Percentiles rank a stretch among this genome's conserved stretches.
phyloP scores from a whole-genome alignment of 2,329 filamentous ascomycete genomes.

The Colletotrichum ledebouriae region DNA sequence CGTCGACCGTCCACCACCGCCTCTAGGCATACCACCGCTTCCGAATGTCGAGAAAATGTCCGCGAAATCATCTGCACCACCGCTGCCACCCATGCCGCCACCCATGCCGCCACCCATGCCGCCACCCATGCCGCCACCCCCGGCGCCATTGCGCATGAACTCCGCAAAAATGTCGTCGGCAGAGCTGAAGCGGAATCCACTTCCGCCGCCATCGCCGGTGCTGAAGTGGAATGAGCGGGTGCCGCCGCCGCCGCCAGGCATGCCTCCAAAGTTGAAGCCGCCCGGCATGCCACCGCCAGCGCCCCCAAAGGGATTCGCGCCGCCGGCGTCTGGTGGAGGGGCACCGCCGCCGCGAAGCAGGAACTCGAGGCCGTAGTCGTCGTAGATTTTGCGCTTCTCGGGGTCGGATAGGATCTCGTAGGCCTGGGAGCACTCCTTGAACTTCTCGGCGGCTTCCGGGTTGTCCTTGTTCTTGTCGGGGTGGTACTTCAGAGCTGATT shows the following conservation, averaged over 20 bases:
- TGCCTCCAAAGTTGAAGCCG: conserved; percentile 65
- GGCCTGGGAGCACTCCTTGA: conserved; percentile 97
- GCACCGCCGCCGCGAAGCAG: conserved; percentile 82
- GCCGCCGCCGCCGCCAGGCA: conserved; percentile 58
- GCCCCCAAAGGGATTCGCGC: conserved; percentile 70
- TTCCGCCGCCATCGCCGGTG: conserved; percentile 62
- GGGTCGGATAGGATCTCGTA: conserved; percentile 98
- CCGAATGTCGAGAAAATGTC: conserved; percentile 69
- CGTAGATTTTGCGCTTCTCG: conserved; percentile 95
- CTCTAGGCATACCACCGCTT: conserved; percentile 52
- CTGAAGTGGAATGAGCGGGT: conserved; percentile 75
- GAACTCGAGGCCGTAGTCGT: conserved; percentile 94
- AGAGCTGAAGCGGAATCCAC: conserved; percentile 85
- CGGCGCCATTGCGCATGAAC: conserved; percentile 75
- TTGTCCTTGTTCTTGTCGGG: conserved; percentile 99
- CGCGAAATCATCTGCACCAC: conserved; percentile 60
- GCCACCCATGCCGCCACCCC: conserved; percentile 58
- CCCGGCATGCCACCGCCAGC: conserved; percentile 65
- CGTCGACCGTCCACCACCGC: conserved; percentile 58
- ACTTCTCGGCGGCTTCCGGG: conserved; percentile 87
- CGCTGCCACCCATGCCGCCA: conserved; percentile 48
- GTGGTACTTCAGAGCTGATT: conserved; percentile 91
- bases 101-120: conserved; percentile 57
- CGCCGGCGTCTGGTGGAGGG: conserved; percentile 72
- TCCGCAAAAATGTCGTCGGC: conserved; percentile 88